Evolutionary conservation across 2,329 filamentous ascomycete species (phyloP).

Genomic region (Alternaria infectoria): DNA sequence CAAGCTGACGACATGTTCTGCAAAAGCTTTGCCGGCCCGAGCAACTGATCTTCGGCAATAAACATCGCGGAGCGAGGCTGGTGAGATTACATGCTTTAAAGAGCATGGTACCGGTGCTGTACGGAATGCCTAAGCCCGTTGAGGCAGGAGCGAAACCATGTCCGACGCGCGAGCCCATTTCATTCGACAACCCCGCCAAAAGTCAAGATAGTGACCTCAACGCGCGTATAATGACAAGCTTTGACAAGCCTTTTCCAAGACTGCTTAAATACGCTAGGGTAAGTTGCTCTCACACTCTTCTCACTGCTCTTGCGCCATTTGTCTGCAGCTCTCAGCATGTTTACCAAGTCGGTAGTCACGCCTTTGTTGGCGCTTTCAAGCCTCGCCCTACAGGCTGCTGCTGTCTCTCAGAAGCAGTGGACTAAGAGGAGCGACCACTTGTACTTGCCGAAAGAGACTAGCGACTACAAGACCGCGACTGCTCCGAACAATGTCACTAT

Average conservation of each 20-base stretch:
- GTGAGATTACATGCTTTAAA: background rate
- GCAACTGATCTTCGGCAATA: background rate
- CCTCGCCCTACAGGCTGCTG: slow-evolving; percentile 18
- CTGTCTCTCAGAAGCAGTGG: slow-evolving; percentile 29
- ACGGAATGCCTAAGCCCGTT: slow-evolving; percentile 9
- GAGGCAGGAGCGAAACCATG: slow-evolving; percentile 21
- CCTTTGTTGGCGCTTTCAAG: slow-evolving; percentile 19
- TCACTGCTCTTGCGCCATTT: background rate
- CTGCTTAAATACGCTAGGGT: slow-evolving; percentile 24
- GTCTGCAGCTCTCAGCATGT: slow-evolving; percentile 13
- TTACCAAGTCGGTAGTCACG: slow-evolving; percentile 15
- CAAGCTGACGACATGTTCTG: background rate
- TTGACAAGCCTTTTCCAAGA: slow-evolving; percentile 18
- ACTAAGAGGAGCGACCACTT: slow-evolving; percentile 24
- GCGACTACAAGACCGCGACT: slow-evolving; percentile 53
- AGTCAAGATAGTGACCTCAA: slow-evolving; percentile 17
- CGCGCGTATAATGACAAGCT: slow-evolving; percentile 12
- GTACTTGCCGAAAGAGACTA: slow-evolving; percentile 48
- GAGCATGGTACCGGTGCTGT: background rate
- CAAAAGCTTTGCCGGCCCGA: background rate
- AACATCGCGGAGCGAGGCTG: background rate
- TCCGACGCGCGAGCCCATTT: background rate
- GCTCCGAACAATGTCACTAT: slow-evolving; percentile 55
- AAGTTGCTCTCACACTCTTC: background rate
- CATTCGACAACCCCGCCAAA: slow-evolving; percentile 4